phyloP scores from a whole-genome alignment of 192 early-diverging fungal genomes.

The Rhizophagus sp. region DNA sequence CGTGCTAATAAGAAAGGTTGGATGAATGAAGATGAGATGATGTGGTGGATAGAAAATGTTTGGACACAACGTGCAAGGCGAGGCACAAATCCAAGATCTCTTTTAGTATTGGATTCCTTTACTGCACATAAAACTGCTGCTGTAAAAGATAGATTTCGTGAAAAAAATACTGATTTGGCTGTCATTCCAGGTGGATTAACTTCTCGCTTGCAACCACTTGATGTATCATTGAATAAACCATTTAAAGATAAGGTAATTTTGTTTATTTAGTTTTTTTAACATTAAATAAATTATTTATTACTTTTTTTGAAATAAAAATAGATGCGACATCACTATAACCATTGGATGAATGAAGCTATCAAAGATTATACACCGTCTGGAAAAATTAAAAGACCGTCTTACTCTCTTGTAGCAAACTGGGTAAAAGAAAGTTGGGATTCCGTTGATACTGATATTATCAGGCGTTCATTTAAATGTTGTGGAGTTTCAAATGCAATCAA shows the following conservation, averaged over 20 bases:
- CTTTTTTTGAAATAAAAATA: no score
- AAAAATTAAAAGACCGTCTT: background rate
- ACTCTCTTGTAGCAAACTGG: background rate
- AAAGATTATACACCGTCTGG: background rate
- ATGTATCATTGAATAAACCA: slow-evolving; percentile 1
- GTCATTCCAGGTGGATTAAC: slow-evolving; percentile 20
- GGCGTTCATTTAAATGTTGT: slow-evolving; percentile 7
- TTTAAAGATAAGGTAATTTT: slow-evolving; percentile 19
- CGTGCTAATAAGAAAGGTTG: no score
- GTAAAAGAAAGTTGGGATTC: background rate
- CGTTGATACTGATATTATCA: background rate
- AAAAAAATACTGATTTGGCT: background rate
- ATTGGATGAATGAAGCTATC: background rate
- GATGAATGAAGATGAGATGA: no score
- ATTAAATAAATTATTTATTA: no score
- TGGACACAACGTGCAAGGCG: no score
- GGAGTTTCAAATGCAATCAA: background rate
- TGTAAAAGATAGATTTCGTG: background rate
- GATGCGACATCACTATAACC: background rate
- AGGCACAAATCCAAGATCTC: no score
- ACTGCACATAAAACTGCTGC: background rate
- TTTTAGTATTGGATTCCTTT: no score
- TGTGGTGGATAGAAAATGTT: no score
- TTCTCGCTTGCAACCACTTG: slow-evolving; percentile 4
- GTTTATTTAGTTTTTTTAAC: background rate